Evolutionary conservation across 352 stramenopile species (phyloP).

Genomic region (Globisporangium middletonii): DNA sequence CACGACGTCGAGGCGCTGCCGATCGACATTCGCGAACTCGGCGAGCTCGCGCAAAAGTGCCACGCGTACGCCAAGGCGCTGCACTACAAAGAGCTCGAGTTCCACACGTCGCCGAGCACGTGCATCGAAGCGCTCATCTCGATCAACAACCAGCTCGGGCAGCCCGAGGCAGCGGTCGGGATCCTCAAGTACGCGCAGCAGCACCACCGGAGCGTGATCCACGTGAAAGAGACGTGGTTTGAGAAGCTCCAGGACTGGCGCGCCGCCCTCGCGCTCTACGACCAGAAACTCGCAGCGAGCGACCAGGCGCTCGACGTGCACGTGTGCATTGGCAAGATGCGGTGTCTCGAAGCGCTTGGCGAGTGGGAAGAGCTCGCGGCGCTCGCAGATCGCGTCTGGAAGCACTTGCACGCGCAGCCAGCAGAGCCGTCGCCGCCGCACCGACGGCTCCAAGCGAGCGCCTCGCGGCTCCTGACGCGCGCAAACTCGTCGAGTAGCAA

Average conservation of each 20-base stretch:
- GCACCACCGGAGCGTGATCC: constrained; percentile 77
- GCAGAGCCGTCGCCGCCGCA: constrained; percentile 1
- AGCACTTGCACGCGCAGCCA: constrained; percentile 22
- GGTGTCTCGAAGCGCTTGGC: constrained; percentile 95
- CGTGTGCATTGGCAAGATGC: constrained; percentile 95
- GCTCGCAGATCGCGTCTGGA: constrained; percentile 77
- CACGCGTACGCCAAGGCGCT: constrained; percentile 95
- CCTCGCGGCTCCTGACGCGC: constrained; percentile 5
- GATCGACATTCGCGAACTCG: constrained; percentile 95
- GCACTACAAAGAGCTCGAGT: constrained; percentile 98
- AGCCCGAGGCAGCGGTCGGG: constrained; percentile 95
- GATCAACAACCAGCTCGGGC: constrained; percentile 98
- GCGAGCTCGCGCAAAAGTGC: constrained; percentile 93
- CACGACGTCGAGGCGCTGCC: constrained; percentile 94
- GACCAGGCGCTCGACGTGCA: constrained; percentile 69
- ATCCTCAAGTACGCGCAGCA: constrained; percentile 93
- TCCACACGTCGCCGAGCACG: constrained; percentile 85
- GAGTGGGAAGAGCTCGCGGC: constrained; percentile 93
- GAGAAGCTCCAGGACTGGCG: constrained; percentile 97
- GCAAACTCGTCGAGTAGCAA: constrained; percentile 9
- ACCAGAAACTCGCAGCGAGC: constrained; percentile 62
- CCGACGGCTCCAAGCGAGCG: background rate
- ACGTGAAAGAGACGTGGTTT: constrained; percentile 95
- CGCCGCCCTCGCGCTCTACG: constrained; percentile 93
- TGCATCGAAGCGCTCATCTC: constrained; percentile 98